Percentiles rank a stretch among this genome's conserved stretches.
phyloP scores from a whole-genome alignment of 345 rosid genomes.

The Viola odorata region DNA sequence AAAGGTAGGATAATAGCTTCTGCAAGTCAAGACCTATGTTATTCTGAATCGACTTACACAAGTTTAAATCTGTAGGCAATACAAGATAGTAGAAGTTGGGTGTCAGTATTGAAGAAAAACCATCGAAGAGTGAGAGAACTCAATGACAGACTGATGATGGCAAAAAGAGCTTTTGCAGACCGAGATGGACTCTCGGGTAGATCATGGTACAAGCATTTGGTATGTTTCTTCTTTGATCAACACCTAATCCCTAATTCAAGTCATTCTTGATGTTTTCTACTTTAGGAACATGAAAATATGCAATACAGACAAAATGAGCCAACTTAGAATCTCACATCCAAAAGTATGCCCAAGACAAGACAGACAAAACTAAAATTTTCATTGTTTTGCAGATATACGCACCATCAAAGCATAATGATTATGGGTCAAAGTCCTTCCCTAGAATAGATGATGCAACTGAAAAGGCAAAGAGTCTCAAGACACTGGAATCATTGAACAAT shows the following conservation, averaged over 20 bases:
- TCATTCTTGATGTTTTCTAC: not conserved
- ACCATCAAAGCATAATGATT: slow-evolving; percentile 64
- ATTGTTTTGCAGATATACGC: slow-evolving; percentile 50
- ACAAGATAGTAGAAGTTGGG: slow-evolving; percentile 32
- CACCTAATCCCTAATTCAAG: not conserved
- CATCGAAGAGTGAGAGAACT: slow-evolving; percentile 45
- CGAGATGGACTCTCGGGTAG: slow-evolving; percentile 59
- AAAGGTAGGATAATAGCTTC: slow-evolving; percentile 34
- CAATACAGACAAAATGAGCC: not conserved
- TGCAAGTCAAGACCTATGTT: slow-evolving; percentile 5
- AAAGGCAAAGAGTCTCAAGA: slow-evolving; percentile 42
- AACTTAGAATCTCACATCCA: not conserved
- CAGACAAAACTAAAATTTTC: not conserved
- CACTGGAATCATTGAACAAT: slow-evolving; percentile 46
- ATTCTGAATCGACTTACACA: slow-evolving; percentile 4
- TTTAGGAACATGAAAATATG: not conserved
- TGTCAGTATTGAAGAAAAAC: slow-evolving; percentile 30
- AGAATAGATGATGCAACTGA: slow-evolving; percentile 70
- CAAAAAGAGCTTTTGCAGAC: slow-evolving; percentile 71
- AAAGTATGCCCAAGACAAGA: not conserved
- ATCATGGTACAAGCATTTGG: slow-evolving; percentile 76
- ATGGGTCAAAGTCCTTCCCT: slow-evolving; percentile 70
- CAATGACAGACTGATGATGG: slow-evolving; percentile 75
- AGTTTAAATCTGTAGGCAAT: slow-evolving; percentile 29
- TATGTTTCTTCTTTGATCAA: slow-evolving; percentile 15